Conservation (phyloP, 1,139 yeast species). For the Kodamaea fungicola region DNA sequence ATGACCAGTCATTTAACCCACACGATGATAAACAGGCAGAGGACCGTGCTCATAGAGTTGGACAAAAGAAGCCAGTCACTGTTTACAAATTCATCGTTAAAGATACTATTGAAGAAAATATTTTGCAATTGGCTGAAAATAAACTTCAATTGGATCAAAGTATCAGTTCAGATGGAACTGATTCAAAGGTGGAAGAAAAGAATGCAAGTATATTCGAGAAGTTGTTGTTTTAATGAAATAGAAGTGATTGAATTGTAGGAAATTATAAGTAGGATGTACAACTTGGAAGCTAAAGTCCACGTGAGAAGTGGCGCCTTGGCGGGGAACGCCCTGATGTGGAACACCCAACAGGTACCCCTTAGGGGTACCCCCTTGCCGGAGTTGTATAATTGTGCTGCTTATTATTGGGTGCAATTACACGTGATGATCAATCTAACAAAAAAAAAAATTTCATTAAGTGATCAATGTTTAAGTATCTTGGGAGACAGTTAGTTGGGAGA, state of each 20-base stretch:
- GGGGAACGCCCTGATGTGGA: not conserved
- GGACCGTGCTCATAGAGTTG: conserved; percentile 97
- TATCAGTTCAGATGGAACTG: conserved; percentile 50
- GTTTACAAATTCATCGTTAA: conserved; percentile 75
- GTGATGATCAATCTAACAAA: not conserved
- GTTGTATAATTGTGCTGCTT: no score
- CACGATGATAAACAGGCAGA: conserved; percentile 99
- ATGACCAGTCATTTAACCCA: conserved; percentile 93
- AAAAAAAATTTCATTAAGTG: not conserved
- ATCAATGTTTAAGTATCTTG: not conserved
- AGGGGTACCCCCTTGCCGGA: not conserved
- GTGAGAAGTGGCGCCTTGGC: not conserved
- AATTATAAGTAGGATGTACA: not conserved
- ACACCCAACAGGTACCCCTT: not conserved
- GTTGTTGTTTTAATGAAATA: conserved; percentile 24
- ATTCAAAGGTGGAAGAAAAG: conserved; percentile 49
- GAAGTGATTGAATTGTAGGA: conserved; percentile 4
- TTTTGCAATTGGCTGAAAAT: conserved; percentile 80
- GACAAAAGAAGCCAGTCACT: conserved; percentile 83
- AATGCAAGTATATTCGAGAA: conserved; percentile 52
- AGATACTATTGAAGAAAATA: conserved; percentile 85
- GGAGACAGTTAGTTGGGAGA: not conserved
- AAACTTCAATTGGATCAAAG: conserved; percentile 82
- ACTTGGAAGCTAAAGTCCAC: not conserved
- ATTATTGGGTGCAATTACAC: conserved; percentile 1